Evolutionary conservation across 129 eudicot genomes (phyloP), one percentile per base, ranked within the genome.

Genomic region (Solidago caesia): DNA sequence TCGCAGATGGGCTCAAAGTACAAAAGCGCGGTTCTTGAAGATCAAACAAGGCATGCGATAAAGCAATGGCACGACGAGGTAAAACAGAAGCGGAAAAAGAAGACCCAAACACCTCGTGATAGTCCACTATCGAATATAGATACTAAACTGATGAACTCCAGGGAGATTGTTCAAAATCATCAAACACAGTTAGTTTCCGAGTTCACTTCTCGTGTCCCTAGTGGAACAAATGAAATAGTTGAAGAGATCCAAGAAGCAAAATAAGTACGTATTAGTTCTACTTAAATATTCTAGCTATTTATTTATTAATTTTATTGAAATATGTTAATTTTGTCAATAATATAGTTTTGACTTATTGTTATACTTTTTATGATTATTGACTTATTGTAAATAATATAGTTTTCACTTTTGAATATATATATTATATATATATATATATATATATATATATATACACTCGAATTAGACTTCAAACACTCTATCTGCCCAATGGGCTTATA

Each of bases 1-100:
- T 33, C 2, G 39, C 68, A 84, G 87, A 87, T 87, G 91, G 91
- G 91, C 39, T 84, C 91, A 57, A 68, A 64, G 13, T 75, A 63
- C 14, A 83, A 83, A 71, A 79, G 78, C 14, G 73, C 64, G 1
- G 75, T 75, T 25, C 59, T 83, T 52, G 68, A 79, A 75, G 79
- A 79, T 60, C 84, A 79, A 64, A 79, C 57, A 42, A 77, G 71
- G 25, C 64, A 66, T 4, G 33, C 75, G 72, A 68, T 83, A n/a
- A 79, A 65, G 81, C 84, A 83, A 70, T 83, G 87, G 87, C 87
- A 83, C 15, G 58, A 48, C 26, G 84, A 83, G 56, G 84, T 83
- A 25, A 83, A 74, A 71, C 74, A 51, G 12, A 79, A 59, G 29
- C 68, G 78, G 21, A 83, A 43, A 73, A 79, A 60, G 46, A 68